Evolutionary conservation across 2,329 filamentous ascomycete genomes (phyloP), one percentile per base, ranked within the genome.

Genomic region (Zymoseptoria ardabiliae): DNA sequence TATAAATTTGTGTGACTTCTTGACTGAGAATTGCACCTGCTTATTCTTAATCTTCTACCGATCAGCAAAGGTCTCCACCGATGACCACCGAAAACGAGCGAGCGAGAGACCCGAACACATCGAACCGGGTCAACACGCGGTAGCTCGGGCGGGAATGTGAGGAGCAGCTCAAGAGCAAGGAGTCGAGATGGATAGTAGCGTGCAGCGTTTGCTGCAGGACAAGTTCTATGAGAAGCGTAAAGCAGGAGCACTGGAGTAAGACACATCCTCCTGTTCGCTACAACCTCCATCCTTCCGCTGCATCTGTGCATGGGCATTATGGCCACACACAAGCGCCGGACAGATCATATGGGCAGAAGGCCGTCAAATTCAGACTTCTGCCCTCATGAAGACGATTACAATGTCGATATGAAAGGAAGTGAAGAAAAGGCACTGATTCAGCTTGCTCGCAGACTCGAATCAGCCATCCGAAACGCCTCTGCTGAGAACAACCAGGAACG

Each of bases 201-300:
- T 97, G 73, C 91, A 95, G 76, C 90, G 93, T 69, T 84, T 92
- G 67, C 82, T 99, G 73, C 96, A 95, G 74, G 94, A 99, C 78
- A 99, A 97, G 84, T 87, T 97, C 72, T 99, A 99, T 75, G 94
- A 99, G 74, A 96, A 95, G 81, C 86, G 95, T 73, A 99, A 99
- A 77, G 87, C 91, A 71, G 94, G 94, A 65, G 94, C 95, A 69
- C 84, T 99, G 59, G 94, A 99, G 91, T 96, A 86, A 71, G 88
- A 79, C 49, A 55, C 25, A 22, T 25, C 41, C 28, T 22, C 28
- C 19, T 25, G n/a, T 41, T 56, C 21, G 48, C 11, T 41, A 41
- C 11, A 45, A 17, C 35, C 4, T 45, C 5, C 17, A 51, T 19
- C 19, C 50, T 21, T 13, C 50, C 25, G 25, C 25, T 28, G 22